Evolutionary conservation across 805 yeast genomes (phyloP), one percentile per base, ranked within the genome.

Genomic region (Candida morakotiae): DNA sequence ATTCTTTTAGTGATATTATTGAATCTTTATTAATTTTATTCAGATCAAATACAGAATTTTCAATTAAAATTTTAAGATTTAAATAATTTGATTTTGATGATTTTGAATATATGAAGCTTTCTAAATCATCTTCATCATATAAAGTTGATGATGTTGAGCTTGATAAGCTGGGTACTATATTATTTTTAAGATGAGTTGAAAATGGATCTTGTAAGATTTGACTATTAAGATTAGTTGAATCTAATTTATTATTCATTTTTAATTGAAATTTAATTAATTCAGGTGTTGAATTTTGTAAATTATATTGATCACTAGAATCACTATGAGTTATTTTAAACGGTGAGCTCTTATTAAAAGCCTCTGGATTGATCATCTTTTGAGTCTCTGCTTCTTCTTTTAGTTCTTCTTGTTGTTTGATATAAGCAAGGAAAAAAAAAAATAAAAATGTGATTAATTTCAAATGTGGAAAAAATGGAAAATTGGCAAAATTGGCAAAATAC

Each of bases 251-350:
- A 39, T 67, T 69, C 43, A 67, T 69, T 46, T 64, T 68, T 22
- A 68, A 56, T 48, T 66, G 71, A 39, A 66, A 67, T 47, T 66
- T 67, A 39, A 68, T 55, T 14, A 68, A 52, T 2, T 68, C 73
- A 1, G 68, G 63, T 1, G 72, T 66, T 5, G 71, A 66, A 40
- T 67, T 65, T 39, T 55, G 38, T 28, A 67, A 51, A 38, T 60
- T 62, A 45, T 60, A 67, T 24, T 48, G 41, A 13, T 48, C 32
- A 23, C 50, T 45, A 11, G 35, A 16, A 13, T 51, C 56, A 17
- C 47, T 46, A 40, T 56, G 59, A 9, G 59, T 48, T 21, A 49
- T 46, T 42, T 53, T 56, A 42, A 62, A 67, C 14, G 72, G 71
- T 14, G 70, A 62, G 43, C 45, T 57, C 43, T 56, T 64, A 41